Conservation (phyloP, 2,329 filamentous ascomycete genomes). For the Berkeleyomyces rouxiae region DNA sequence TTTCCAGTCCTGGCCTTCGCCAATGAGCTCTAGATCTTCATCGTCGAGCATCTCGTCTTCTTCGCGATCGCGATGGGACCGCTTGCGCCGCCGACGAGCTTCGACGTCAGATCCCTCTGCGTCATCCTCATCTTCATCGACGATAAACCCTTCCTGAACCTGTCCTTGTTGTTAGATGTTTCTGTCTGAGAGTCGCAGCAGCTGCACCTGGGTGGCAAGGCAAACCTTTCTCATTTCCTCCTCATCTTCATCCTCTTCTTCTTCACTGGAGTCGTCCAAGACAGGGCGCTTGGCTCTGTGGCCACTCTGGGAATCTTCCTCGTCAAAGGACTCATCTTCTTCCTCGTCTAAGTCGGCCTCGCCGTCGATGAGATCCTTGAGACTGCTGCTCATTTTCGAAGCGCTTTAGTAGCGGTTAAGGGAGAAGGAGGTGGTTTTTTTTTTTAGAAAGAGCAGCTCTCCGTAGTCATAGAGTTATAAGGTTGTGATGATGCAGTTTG, state of each 20-base stretch:
- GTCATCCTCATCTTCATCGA: slow-evolving; percentile 73
- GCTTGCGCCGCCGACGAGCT: slow-evolving; percentile 53
- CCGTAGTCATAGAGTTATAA: not conserved
- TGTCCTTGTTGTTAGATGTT: slow-evolving; percentile 22
- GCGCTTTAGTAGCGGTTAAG: not conserved
- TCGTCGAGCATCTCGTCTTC: slow-evolving; percentile 84
- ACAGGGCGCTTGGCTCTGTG: not conserved
- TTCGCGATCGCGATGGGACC: slow-evolving; percentile 57
- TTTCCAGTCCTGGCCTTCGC: slow-evolving; percentile 49
- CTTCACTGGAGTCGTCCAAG: slow-evolving; percentile 65
- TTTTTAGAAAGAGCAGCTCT: not conserved
- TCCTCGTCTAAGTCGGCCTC: slow-evolving; percentile 80
- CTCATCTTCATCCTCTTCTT: slow-evolving; percentile 84
- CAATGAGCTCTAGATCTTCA: slow-evolving; percentile 90
- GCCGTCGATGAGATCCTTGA: slow-evolving; percentile 65
- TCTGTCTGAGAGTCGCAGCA: not conserved
- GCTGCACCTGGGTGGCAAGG: slow-evolving; percentile 12
- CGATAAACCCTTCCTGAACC: slow-evolving; percentile 91
- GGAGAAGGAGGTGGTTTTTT: not conserved
- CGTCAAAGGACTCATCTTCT: slow-evolving; percentile 67
- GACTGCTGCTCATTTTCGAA: slow-evolving; percentile 38
- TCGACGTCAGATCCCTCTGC: slow-evolving; percentile 46
- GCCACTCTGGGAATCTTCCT: slow-evolving; percentile 37
- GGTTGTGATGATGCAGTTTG: not conserved
- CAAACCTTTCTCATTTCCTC: slow-evolving; percentile 62